Evolutionary conservation across 805 yeast genomes (phyloP), one percentile per base, ranked within the genome.

Genomic region (Scheffersomyces spartinae): DNA sequence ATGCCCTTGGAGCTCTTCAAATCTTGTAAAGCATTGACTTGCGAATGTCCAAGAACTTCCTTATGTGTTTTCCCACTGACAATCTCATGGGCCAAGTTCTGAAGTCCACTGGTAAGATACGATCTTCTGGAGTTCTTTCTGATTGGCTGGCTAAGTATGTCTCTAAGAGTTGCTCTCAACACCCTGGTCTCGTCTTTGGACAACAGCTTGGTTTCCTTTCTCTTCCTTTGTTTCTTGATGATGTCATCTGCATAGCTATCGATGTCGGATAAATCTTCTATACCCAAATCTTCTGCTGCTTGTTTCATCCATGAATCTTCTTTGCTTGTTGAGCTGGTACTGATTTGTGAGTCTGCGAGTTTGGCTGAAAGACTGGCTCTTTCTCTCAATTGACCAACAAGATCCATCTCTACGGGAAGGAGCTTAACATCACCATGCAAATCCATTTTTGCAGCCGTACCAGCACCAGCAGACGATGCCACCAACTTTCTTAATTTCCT

Each of bases 211-310:
- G 42, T 39, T 31, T 57, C 59, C 23, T 52, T 46, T 27, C 71
- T 61, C 41, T 68, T 70, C 29, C 63, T 63, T 38, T 81, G 67
- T 42, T 71, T 76, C 43, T 74, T 73, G 26, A 80, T 51, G 21
- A 69, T 61, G 34, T 74, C 83, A 36, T 75, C 86, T 32, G 76
- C 85, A 30, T 55, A 58, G 13, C 47, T 49, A 27, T 71, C 85
- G 22, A 79, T 54, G 29, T 77, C 86, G 23, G 68, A 59, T 27
- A 73, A 51, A 26, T 74, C 63, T 18, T 81, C 95, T 20, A 86
- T 53, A 6, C 94, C 98, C 29, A 91, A 61, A 26, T 91, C 98
- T 27, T 80, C 91, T 0, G 97, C 97, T 0, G 95, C 96, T 43
- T 83, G 74, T 31, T 71, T 68, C 32, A 85, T 60, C 96, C 97